These are phyloP conservation scores for Xylaria sp. DNA, from an alignment of 2,329 filamentous ascomycete species.

Conservation along the genomic window DNA sequence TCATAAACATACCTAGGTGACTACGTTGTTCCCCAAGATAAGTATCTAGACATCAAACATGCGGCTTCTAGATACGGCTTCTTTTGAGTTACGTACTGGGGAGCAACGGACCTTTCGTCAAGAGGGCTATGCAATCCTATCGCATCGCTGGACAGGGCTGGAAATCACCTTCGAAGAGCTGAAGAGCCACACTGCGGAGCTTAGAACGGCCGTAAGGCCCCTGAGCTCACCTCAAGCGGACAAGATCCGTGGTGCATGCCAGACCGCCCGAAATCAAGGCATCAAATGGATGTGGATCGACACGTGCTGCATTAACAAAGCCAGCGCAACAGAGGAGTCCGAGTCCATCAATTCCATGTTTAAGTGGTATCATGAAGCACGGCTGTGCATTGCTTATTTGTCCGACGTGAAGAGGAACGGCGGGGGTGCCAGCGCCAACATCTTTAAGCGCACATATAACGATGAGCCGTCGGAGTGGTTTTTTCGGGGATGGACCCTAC, in stretches of 20 bases:
- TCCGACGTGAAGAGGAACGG: constrained; percentile 39
- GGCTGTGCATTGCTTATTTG: constrained; percentile 51
- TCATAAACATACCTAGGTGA: not conserved
- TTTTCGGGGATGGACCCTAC: constrained; percentile 34
- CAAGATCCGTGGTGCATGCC: constrained; percentile 34
- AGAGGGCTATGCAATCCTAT: constrained; percentile 38
- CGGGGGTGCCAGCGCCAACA: constrained; percentile 18
- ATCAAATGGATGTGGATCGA: constrained; percentile 53
- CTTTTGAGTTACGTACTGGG: constrained; percentile 8
- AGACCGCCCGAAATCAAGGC: constrained; percentile 42
- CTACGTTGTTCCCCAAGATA: not conserved
- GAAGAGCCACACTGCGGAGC: constrained; percentile 4
- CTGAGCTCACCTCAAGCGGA: constrained; percentile 9
- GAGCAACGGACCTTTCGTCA: constrained; percentile 7
- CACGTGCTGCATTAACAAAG: constrained; percentile 40
- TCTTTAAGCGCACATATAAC: constrained; percentile 15
- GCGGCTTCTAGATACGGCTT: constrained; percentile 18
- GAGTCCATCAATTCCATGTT: constrained; percentile 49
- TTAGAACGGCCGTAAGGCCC: constrained; percentile 16
- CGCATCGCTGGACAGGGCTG: constrained; percentile 35
- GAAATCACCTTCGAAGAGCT: constrained; percentile 34
- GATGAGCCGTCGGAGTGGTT: constrained; percentile 33
- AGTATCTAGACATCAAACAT: constrained; percentile 3
- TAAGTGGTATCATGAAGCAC: constrained; percentile 50
- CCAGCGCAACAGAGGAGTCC: constrained; percentile 52